Evolutionary conservation across 768 basidiomycete genomes (phyloP).

Genomic region (Roridomyces roridus): DNA sequence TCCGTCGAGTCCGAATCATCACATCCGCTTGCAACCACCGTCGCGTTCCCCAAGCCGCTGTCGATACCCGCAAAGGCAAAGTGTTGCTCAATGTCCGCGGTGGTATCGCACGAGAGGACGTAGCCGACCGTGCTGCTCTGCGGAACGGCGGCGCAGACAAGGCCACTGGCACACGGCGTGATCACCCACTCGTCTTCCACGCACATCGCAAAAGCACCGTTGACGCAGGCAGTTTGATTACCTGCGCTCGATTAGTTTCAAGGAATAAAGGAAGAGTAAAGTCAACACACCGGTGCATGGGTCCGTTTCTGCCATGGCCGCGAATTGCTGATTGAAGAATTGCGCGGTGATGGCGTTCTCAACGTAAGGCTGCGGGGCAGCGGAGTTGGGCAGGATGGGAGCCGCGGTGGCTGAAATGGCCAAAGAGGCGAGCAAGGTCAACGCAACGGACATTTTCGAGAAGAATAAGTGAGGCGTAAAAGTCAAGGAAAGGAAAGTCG

Average conservation of each 20-base stretch:
- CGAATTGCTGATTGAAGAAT: constrained; percentile 55
- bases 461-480: constrained; percentile 2
- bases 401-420: constrained; percentile 6
- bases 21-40: background rate
- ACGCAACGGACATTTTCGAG: constrained; percentile 7
- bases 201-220: constrained; percentile 20
- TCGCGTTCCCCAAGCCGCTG: constrained; percentile 38
- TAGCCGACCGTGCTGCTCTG: constrained; percentile 54
- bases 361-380: constrained; percentile 10
- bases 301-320: constrained; percentile 46
- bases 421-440: background rate
- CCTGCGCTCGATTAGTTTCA: background rate
- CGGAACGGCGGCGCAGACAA: constrained; percentile 52
- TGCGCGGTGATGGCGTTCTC: constrained; percentile 58
- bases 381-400: constrained; percentile 6
- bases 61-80: constrained; percentile 49
- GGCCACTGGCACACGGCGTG: constrained; percentile 17
- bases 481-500: constrained; percentile 7
- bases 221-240: constrained; percentile 11
- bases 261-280: background rate
- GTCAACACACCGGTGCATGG: constrained; percentile 50
- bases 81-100: constrained; percentile 43
- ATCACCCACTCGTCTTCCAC: constrained; percentile 27
- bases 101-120: constrained; percentile 48
- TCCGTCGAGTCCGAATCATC: background rate